These are phyloP conservation scores for Phylloporus arenicola DNA, from an alignment of 768 basidiomycete species.

Conservation along the genomic window DNA sequence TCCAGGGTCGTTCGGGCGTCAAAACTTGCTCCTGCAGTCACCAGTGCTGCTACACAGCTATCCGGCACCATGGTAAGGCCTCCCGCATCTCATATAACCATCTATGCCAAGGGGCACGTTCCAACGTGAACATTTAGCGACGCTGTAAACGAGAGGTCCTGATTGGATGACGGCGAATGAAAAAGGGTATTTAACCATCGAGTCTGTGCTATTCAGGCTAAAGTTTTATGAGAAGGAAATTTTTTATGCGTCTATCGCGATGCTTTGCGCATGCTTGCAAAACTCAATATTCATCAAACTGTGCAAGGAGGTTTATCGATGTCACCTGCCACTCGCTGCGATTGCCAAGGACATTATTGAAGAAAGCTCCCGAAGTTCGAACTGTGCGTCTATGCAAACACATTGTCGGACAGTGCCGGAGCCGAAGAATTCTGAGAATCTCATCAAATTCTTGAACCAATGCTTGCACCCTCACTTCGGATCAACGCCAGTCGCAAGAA, in stretches of 20 bases:
- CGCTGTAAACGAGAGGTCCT: neutral
- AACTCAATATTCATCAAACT: neutral
- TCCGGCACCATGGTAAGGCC: neutral
- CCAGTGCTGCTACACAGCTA: neutral
- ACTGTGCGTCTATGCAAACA: neutral
- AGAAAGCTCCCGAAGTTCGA: neutral
- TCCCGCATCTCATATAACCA: neutral
- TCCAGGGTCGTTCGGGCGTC: conserved; percentile 4
- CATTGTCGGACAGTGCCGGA: neutral
- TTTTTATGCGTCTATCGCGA: neutral
- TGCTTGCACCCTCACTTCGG: neutral
- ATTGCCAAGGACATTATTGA: neutral
- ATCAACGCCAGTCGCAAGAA: neutral
- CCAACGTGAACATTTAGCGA: neutral
- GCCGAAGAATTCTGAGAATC: neutral
- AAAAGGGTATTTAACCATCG: neutral
- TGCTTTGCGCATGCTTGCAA: neutral
- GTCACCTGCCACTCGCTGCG: neutral
- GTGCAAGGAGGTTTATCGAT: neutral
- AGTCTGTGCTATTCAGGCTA: neutral
- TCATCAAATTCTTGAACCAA: neutral
- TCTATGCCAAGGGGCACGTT: neutral
- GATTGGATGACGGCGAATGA: neutral
- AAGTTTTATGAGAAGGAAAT: neutral
- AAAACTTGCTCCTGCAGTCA: neutral